A percentile compares a stretch with the other conserved stretches of the same genome.
Conservation (phyloP, 768 basidiomycete species). For the Russula vinacea region DNA sequence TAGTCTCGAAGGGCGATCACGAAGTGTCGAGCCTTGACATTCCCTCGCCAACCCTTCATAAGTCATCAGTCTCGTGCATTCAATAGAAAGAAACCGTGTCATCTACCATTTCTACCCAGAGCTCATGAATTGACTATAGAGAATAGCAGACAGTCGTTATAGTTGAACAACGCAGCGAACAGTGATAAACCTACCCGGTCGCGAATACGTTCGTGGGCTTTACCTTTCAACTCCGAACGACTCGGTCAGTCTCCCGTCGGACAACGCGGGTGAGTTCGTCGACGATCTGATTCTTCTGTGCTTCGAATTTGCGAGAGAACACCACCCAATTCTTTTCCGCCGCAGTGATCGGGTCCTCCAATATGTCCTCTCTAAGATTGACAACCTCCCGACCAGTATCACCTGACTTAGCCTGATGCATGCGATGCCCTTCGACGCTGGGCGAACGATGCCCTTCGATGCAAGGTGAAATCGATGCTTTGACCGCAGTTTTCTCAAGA, state of each 20-base stretch:
- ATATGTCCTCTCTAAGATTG: conserved; percentile 29
- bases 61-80: background rate
- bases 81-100: background rate
- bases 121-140: conserved; percentile 12
- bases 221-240: conserved; percentile 28
- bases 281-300: conserved; percentile 25
- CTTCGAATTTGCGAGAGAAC: conserved; percentile 31
- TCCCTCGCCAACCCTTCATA: conserved; percentile 26
- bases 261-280: conserved; percentile 23
- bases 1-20: conserved; percentile 37
- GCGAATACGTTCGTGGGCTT: conserved; percentile 33
- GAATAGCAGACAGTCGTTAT: background rate
- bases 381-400: background rate
- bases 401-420: background rate
- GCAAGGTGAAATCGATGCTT: background rate
- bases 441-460: background rate
- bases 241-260: conserved; percentile 25
- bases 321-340: conserved; percentile 26
- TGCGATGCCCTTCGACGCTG: background rate
- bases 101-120: conserved; percentile 34
- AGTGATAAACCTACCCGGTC: conserved; percentile 3
- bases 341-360: conserved; percentile 30
- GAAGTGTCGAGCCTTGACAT: conserved; percentile 26
- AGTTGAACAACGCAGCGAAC: background rate
- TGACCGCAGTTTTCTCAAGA: conserved; percentile 27